These are phyloP conservation scores for Fomitopsis betulina DNA, from an alignment of 1,284 basidiomycete species.

Conservation along the genomic window DNA sequence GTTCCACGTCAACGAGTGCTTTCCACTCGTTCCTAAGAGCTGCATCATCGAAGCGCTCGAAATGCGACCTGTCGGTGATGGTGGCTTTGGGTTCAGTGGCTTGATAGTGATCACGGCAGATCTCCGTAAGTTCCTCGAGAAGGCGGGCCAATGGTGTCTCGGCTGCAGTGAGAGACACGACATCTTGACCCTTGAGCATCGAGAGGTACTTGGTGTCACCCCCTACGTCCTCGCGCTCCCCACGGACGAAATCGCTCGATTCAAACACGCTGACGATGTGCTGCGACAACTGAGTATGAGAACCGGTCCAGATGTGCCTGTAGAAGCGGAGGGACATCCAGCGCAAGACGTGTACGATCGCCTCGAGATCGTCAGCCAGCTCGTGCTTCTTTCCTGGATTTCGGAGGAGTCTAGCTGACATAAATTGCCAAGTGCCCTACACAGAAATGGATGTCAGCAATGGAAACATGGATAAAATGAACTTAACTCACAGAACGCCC, in stretches of 20 bases:
- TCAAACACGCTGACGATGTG: not conserved
- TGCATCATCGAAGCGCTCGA: no score
- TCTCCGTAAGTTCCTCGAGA: not conserved
- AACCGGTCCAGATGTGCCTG: not conserved
- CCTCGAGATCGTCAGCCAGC: conserved; percentile 10
- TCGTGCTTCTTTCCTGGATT: conserved; percentile 1
- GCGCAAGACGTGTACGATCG: conserved; percentile 7
- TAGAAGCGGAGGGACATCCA: conserved; percentile 2
- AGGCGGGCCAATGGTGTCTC: no score
- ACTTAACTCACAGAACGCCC: conserved; percentile 1
- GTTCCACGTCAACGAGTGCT: no score
- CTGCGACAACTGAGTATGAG: not conserved
- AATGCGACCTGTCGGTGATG: no score
- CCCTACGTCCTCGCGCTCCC: no score
- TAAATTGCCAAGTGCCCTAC: conserved; percentile 14
- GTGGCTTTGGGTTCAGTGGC: not conserved
- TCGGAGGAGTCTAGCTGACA: conserved; percentile 3
- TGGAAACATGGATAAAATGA: not conserved
- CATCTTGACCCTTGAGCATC: no score
- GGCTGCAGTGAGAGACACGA: no score
- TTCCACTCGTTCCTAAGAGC: no score
- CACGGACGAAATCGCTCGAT: no score
- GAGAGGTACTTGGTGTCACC: no score
- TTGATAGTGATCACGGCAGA: not conserved
- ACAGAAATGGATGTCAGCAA: no score